Evolutionary conservation across 306 rosid species (phyloP), one percentile per base, ranked within the genome.

Genomic region (Rosa persica): DNA sequence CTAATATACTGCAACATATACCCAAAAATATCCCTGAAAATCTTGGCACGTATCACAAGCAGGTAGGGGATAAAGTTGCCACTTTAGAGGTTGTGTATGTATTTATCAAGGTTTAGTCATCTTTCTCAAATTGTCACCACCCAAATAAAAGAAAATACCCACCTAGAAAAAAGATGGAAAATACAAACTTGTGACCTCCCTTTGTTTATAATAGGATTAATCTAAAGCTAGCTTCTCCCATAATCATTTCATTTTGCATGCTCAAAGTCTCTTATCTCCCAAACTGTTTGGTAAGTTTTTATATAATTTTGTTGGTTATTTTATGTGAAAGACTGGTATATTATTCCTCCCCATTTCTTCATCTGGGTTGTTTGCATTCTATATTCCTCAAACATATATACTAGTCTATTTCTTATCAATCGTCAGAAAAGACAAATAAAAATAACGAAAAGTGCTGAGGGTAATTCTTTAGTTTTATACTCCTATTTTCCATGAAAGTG

Each of bases 191-290:
- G 57, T 6, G 44, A 52, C 68, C 80, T 42, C 67, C 60, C 52
- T 52, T 65, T 75, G 52, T 57, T 75, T 72, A 75, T 80, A 57
- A 81, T 43, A 77, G 82, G 62, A 83, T 85, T 80, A 61, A 75
- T 67, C 72, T 78, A 74, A 80, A 85, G 79, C 83, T 81, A 81
- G 80, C 83, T 83, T 84, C 87, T 64, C 82, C 77, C 72, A 75
- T 80, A 66, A 79, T 84, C 88, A 79, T 88, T 71, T 80, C 83
- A 77, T 83, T 83, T 83, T 75, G 74, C 75, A 78, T 75, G 62
- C 74, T 79, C 85, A 66, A 64, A 34, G 43, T 67, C 89, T 62
- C 62, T 77, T 77, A 67, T 34, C 83, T 73, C 46, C 82, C 86
- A 55, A 55, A 55, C 43, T n/a, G 57, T 58, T 30, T 74, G 70